Conservation (phyloP, 2,329 filamentous ascomycete genomes). For the Graphium sp. region DNA sequence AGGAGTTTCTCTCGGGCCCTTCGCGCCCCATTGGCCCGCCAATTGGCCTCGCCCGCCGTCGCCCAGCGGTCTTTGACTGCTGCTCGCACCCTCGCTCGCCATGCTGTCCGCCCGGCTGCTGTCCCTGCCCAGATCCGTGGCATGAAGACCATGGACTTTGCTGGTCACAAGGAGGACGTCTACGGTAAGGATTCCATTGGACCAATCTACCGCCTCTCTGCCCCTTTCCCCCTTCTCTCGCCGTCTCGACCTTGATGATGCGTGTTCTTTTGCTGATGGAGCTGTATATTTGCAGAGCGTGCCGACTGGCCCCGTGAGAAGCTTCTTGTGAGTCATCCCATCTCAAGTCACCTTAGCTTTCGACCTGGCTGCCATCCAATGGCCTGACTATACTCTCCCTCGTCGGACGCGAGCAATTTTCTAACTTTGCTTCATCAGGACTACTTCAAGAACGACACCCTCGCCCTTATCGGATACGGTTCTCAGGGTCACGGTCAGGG, state of each 20-base stretch:
- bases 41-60: slow-evolving; percentile 41
- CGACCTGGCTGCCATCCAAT: neutral
- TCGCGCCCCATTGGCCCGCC: slow-evolving; percentile 44
- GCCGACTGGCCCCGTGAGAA: slow-evolving; percentile 97
- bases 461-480: slow-evolving; percentile 95
- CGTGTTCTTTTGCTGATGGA: slow-evolving; percentile 3
- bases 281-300: slow-evolving; percentile 65
- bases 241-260: neutral
- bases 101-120: slow-evolving; percentile 33
- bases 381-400: slow-evolving; percentile 2
- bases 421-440: slow-evolving; percentile 36
- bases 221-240: slow-evolving; percentile 3
- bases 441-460: slow-evolving; percentile 99
- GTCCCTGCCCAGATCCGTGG: slow-evolving; percentile 53
- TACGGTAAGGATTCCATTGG: slow-evolving; percentile 48
- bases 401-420: neutral
- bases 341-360: neutral
- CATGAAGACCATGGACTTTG: slow-evolving; percentile 98
- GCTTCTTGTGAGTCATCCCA: slow-evolving; percentile 58
- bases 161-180: slow-evolving; percentile 84
- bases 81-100: slow-evolving; percentile 37
- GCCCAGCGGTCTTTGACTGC: slow-evolving; percentile 48
- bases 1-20: slow-evolving; percentile 55
- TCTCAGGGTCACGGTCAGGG: slow-evolving; percentile 98
- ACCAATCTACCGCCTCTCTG: neutral